Conservation (phyloP, 805 yeast species). For the Starmerella vaccinii region DNA sequence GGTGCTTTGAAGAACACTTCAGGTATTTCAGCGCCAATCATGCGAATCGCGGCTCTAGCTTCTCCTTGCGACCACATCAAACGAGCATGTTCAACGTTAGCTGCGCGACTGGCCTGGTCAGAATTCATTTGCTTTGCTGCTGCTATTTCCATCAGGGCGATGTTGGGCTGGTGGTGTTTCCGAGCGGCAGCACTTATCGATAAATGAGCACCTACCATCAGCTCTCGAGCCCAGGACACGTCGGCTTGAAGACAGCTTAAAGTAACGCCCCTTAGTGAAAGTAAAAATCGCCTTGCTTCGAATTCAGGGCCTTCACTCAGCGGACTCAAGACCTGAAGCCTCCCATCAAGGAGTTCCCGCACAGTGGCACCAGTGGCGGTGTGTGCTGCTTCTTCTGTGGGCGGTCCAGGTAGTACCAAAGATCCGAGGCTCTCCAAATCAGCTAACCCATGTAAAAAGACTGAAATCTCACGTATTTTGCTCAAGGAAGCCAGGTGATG, state of each 20-base stretch:
- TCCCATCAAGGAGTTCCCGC: slow-evolving; percentile 6
- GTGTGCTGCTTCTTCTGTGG: not conserved
- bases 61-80: slow-evolving; percentile 86
- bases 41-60: slow-evolving; percentile 68
- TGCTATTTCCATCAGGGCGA: slow-evolving; percentile 29
- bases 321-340: slow-evolving; percentile 24
- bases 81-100: slow-evolving; percentile 31
- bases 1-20: slow-evolving; percentile 17
- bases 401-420: slow-evolving; percentile 15
- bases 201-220: slow-evolving; percentile 43
- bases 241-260: slow-evolving; percentile 8
- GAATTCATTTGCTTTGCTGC: slow-evolving; percentile 18
- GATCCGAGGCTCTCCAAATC: slow-evolving; percentile 42
- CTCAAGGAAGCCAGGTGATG: slow-evolving; percentile 40
- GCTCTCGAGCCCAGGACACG: slow-evolving; percentile 19
- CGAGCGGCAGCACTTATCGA: slow-evolving; percentile 27
- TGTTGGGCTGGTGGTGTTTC: slow-evolving; percentile 54
- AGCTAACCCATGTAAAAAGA: slow-evolving; percentile 49
- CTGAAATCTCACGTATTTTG: slow-evolving; percentile 36
- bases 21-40: slow-evolving; percentile 38
- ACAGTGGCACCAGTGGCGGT: not conserved
- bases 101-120: slow-evolving; percentile 6
- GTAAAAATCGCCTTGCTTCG: slow-evolving; percentile 47
- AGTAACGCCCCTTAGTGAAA: slow-evolving; percentile 50
- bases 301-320: slow-evolving; percentile 41